Evolutionary conservation across 2,329 filamentous ascomycete genomes (phyloP), one percentile per base, ranked within the genome.

Genomic region (Xylaria sp.): DNA sequence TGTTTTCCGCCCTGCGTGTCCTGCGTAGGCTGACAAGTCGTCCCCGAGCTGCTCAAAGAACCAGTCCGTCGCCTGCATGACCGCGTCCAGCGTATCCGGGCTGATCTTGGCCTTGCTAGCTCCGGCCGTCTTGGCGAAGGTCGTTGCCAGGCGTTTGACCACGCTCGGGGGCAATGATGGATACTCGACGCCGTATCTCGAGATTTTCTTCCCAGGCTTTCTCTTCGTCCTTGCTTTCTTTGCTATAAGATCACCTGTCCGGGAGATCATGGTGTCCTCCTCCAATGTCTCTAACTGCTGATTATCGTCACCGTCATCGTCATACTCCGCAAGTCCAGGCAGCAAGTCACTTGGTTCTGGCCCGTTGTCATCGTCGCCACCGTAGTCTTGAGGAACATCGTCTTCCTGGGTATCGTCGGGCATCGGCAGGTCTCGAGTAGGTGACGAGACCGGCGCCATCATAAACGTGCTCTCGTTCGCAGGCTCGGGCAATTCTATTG

Each of bases 31-130:
- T 11, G 84, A 83, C 50, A 96, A 74, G 67, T 96, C 91, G 56
- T 92, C 89, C 44, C 89, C 86, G 2, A 90, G 77, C 71, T 96
- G 92, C 73, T 95, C 91, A 69, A 96, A 96, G 71, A 92, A 96
- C 88, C 91, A 94, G 57, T 95, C 90, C 2, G 90, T 90, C 1
- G 91, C 90, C 68, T 91, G 87, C 65, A 88, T 86, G 49, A 96
- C 84, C 4, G 88, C 87, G 24, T 83, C 81, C 37, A 96, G 75
- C 1, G 89, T 87, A 47, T 94, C 90, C 42, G 88, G 85, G 52
- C 81, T 85, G 43, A 96, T 82, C 61, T 87, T 90, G 4, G 83
- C 76, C 63, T 88, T 90, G 62, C 81, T 81, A 8, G 81, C 77
- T 18, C 86, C 85, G 41, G 86, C 83, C 3, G 83, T 84, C 63